Conservation (phyloP, 2,329 filamentous ascomycete species). For the Cytospora piceae region DNA sequence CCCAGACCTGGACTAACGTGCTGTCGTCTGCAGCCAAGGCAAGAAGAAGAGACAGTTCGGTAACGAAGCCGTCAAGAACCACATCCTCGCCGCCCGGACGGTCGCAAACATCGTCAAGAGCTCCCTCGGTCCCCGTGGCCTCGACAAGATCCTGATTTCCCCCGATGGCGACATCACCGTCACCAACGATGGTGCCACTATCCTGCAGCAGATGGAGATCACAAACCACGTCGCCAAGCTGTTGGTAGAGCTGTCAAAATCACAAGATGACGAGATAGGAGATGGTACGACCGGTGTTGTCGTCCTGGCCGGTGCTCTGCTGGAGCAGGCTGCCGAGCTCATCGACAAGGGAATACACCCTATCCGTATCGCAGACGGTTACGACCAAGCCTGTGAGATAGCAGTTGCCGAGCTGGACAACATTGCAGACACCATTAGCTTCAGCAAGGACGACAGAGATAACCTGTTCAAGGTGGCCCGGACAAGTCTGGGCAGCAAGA, state of each 20-base stretch:
- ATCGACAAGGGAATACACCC: conserved; percentile 99
- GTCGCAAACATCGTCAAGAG: conserved; percentile 98
- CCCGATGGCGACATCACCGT: conserved; percentile 98
- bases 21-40: conserved; percentile 70
- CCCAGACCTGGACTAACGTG: conserved; percentile 21
- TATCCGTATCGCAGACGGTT: conserved; percentile 97
- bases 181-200: conserved; percentile 98
- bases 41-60: conserved; percentile 97
- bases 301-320: conserved; percentile 87
- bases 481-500: conserved; percentile 97
- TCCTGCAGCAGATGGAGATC: conserved; percentile 98
- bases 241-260: conserved; percentile 95
- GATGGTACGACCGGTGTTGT: conserved; percentile 98
- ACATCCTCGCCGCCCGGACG: conserved; percentile 94
- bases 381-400: conserved; percentile 96
- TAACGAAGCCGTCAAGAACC: conserved; percentile 96
- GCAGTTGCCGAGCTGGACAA: conserved; percentile 89
- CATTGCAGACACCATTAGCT: conserved; percentile 90
- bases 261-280: conserved; percentile 98
- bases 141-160: conserved; percentile 99
- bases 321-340: conserved; percentile 95
- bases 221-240: conserved; percentile 98
- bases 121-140: conserved; percentile 89
- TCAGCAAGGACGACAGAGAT: conserved; percentile 75
- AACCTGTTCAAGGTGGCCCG: conserved; percentile 95